Evolutionary conservation across 1,284 basidiomycete genomes (phyloP).

Genomic region (Fomitopsis schrenkii): DNA sequence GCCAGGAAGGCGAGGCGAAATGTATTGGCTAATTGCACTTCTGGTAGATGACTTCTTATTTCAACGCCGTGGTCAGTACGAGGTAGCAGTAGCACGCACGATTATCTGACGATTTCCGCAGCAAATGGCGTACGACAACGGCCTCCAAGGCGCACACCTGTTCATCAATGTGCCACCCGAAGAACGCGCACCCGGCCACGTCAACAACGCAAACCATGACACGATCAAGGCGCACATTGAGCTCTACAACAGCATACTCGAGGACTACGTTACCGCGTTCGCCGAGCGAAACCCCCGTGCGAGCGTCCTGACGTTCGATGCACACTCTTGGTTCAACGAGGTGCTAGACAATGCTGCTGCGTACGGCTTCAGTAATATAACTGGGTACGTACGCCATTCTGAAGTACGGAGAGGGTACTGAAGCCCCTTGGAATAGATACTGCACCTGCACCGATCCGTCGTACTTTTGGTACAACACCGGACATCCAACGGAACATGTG

Average conservation of each 20-base stretch:
- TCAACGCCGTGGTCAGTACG: not conserved
- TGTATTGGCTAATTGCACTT: not conserved
- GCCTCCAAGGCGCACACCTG: not conserved
- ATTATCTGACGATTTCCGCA: not conserved
- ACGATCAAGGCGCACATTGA: not conserved
- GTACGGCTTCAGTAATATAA: not conserved
- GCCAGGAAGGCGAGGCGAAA: not conserved
- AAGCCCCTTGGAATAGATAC: not conserved
- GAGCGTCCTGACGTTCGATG: not conserved
- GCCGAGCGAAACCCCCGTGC: not conserved
- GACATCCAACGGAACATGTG: not conserved
- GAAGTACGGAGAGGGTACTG: no score
- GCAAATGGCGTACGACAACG: not conserved
- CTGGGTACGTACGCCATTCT: not conserved
- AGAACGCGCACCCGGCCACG: not conserved
- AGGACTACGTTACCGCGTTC: not conserved
- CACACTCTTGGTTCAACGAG: not conserved
- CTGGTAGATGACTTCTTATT: not conserved
- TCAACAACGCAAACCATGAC: not conserved
- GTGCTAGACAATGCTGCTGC: not conserved
- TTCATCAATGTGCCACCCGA: not conserved
- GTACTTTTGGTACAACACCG: not conserved
- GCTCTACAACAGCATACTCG: not conserved
- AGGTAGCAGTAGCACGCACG: not conserved
- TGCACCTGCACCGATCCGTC: not conserved